Evolutionary conservation across 371 early-diverging fungal genomes (phyloP).

Genomic region (Saksenaea vasiformis): DNA sequence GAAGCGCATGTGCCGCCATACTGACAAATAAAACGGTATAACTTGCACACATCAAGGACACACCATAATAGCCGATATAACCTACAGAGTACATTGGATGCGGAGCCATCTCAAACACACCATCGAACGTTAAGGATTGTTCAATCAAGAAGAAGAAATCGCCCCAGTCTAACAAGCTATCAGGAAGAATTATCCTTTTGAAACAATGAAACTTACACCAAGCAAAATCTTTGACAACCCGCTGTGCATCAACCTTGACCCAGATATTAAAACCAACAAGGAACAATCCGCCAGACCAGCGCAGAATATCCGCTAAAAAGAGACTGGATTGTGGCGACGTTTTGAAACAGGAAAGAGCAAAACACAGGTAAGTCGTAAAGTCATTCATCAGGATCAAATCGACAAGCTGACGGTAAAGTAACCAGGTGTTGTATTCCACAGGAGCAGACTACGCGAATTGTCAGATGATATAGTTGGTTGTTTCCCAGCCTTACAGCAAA

Average conservation of each 20-base stretch:
- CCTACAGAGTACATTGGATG: conserved; percentile 99
- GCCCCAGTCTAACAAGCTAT: conserved; percentile 81
- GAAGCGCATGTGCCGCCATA: conserved; percentile 86
- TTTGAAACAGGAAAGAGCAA: conserved; percentile 76
- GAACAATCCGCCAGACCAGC: conserved; percentile 77
- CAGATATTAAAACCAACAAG: conserved; percentile 90
- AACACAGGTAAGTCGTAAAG: conserved; percentile 83
- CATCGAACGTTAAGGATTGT: conserved; percentile 87
- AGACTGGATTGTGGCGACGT: conserved; percentile 51
- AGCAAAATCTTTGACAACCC: conserved; percentile 95
- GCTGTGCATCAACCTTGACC: conserved; percentile 96
- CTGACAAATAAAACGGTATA: conserved; percentile 90
- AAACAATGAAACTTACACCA: conserved; percentile 77
- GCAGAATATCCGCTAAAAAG: conserved; percentile 61
- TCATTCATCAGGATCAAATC: conserved; percentile 93
- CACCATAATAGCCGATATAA: conserved; percentile 94
- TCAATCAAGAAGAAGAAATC: conserved; percentile 96
- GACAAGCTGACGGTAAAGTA: conserved; percentile 92
- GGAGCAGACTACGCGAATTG: conserved; percentile 64
- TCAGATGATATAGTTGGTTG: neutral
- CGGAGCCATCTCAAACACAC: conserved; percentile 95
- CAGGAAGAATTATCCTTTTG: neutral
- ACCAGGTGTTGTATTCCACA: conserved; percentile 94
- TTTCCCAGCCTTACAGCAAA: conserved; percentile 57
- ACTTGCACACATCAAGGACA: conserved; percentile 81